A percentile compares a stretch with the other conserved stretches of the same genome.
phyloP scores from a whole-genome alignment of 108 stramenopile genomes.

The Skeletonema costatum region DNA sequence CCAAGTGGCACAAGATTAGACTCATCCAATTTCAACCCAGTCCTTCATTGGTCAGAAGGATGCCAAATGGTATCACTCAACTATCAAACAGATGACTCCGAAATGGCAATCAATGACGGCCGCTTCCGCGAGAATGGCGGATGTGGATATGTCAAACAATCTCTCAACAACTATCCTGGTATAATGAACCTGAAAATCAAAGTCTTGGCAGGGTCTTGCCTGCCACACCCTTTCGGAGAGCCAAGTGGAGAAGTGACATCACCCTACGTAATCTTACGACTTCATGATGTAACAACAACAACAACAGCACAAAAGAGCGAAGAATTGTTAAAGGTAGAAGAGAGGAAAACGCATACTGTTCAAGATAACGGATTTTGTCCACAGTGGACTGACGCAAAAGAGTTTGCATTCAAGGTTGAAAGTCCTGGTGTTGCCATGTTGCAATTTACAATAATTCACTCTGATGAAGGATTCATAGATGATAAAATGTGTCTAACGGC shows the following conservation, averaged over 20 bases:
- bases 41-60: slow-evolving; percentile 88
- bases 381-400: slow-evolving; percentile 56
- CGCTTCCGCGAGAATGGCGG: slow-evolving; percentile 84
- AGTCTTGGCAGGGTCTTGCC: slow-evolving; percentile 65
- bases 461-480: slow-evolving; percentile 38
- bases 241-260: slow-evolving; percentile 76
- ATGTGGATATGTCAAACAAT: slow-evolving; percentile 94
- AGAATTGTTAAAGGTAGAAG: slow-evolving; percentile 10
- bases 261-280: slow-evolving; percentile 72
- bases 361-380: slow-evolving; percentile 84
- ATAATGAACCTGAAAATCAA: slow-evolving; percentile 51
- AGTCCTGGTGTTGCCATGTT: slow-evolving; percentile 78
- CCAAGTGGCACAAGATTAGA: slow-evolving; percentile 85
- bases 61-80: slow-evolving; percentile 94
- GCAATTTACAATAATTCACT: slow-evolving; percentile 36
- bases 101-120: slow-evolving; percentile 87
- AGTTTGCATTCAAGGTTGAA: slow-evolving; percentile 49
- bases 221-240: slow-evolving; percentile 82
- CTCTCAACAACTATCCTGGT: slow-evolving; percentile 27
- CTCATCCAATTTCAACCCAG: slow-evolving; percentile 93
- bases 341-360: slow-evolving; percentile 42
- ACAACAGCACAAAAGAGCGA: slow-evolving; percentile 1
- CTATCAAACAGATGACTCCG: slow-evolving; percentile 83
- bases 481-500: slow-evolving; percentile 60
- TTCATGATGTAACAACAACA: slow-evolving; percentile 65